Percentiles rank a stretch among this genome's conserved stretches.
Evolutionary conservation across 2,329 filamentous ascomycete species (phyloP).

Genomic region (Phaeophleospora eucalypticola): DNA sequence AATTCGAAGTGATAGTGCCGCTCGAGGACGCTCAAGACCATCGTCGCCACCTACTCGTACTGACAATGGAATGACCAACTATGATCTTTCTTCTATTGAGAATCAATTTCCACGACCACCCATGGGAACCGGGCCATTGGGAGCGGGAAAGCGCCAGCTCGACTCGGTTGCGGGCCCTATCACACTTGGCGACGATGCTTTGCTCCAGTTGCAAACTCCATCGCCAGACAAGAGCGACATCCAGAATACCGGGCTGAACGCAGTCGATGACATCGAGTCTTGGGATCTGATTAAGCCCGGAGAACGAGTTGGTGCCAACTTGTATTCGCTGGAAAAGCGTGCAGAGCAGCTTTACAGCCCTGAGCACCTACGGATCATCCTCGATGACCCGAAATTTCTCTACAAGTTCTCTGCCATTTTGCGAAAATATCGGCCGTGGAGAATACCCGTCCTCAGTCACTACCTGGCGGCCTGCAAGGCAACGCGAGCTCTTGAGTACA

Average conservation of each 20-base stretch:
- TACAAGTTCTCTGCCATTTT: conserved; percentile 16
- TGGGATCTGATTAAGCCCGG: conserved; percentile 18
- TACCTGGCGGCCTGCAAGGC: conserved; percentile 49
- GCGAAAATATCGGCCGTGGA: conserved; percentile 15
- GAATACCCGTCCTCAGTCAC: conserved; percentile 13
- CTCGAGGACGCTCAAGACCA: neutral
- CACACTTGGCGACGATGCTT: conserved; percentile 7
- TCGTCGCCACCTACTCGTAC: neutral
- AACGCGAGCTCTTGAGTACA: conserved; percentile 64
- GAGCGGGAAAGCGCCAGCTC: neutral
- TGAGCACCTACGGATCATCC: conserved; percentile 17
- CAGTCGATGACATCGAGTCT: conserved; percentile 12
- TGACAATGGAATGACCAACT: neutral
- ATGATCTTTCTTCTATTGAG: neutral
- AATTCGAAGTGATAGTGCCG: neutral
- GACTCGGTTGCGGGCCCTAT: neutral
- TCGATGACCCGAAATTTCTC: conserved; percentile 13
- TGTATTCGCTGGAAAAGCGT: conserved; percentile 17
- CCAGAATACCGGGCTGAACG: conserved; percentile 12
- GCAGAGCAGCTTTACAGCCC: conserved; percentile 17
- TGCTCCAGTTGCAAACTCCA: conserved; percentile 17
- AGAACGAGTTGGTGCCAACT: neutral
- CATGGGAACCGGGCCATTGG: neutral
- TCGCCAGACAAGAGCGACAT: conserved; percentile 16
- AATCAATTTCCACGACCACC: neutral